Percentiles rank a stretch among this genome's conserved stretches.
These are phyloP conservation scores for Suillus subaureus DNA, from an alignment of 768 basidiomycete genomes.

Conservation along the genomic window DNA sequence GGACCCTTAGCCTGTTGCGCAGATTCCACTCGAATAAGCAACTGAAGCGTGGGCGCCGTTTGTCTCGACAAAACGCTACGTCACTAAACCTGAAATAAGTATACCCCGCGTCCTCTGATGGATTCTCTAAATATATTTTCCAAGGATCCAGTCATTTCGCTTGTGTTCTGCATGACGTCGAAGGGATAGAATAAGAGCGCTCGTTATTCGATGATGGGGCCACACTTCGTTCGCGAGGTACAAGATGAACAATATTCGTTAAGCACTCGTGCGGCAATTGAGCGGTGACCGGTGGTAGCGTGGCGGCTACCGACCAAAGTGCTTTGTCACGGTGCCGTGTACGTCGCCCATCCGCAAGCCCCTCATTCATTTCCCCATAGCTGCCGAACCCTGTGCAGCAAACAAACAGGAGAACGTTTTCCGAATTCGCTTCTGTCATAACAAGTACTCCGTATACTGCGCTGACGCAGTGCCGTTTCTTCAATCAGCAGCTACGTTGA, in stretches of 20 bases:
- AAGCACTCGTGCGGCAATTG: constrained; percentile 10
- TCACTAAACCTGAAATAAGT: constrained; percentile 10
- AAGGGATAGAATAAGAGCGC: not conserved
- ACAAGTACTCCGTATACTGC: constrained; percentile 12
- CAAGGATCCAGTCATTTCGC: constrained; percentile 10
- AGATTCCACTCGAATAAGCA: not conserved
- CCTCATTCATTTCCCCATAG: constrained; percentile 23
- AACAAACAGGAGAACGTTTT: constrained; percentile 22
- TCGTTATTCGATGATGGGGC: not conserved
- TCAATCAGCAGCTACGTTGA: constrained; percentile 16
- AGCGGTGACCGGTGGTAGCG: constrained; percentile 18
- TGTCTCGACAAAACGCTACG: constrained; percentile 9
- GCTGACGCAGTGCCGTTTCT: constrained; percentile 16
- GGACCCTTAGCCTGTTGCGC: constrained; percentile 22
- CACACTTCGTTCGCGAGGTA: constrained; percentile 14
- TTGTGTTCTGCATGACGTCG: constrained; percentile 9
- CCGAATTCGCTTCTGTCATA: constrained; percentile 17
- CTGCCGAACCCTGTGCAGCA: constrained; percentile 16
- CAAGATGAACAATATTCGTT: constrained; percentile 9
- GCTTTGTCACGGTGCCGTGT: constrained; percentile 16
- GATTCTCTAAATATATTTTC: constrained; percentile 11
- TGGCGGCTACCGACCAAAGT: constrained; percentile 18
- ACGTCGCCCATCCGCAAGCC: constrained; percentile 13
- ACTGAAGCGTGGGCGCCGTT: constrained; percentile 14
- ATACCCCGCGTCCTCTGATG: constrained; percentile 16